Percentiles rank a stretch among this genome's conserved stretches.
Evolutionary conservation across 1,284 basidiomycete genomes (phyloP).

Genomic region (Clitocybe nebularis): DNA sequence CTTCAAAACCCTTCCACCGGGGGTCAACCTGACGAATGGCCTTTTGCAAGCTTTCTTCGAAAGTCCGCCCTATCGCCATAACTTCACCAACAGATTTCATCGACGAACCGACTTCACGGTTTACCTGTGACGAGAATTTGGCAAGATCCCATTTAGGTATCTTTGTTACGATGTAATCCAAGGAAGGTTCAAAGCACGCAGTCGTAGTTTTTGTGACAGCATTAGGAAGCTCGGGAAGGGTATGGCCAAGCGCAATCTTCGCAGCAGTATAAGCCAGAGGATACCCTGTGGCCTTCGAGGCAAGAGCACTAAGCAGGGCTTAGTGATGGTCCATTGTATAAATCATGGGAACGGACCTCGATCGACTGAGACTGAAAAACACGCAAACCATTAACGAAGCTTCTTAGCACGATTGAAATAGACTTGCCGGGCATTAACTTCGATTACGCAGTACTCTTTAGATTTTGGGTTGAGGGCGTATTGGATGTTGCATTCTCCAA

Average conservation of each 20-base stretch:
- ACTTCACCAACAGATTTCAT: conserved; percentile 99
- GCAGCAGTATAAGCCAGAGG: conserved; percentile 99
- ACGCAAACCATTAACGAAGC: conserved; percentile 5
- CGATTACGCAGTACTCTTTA: conserved; percentile 96
- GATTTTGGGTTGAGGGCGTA: conserved; percentile 95
- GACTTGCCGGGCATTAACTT: conserved; percentile 87
- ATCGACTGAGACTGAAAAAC: conserved; percentile 49
- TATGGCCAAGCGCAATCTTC: conserved; percentile 98
- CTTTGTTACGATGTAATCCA: conserved; percentile 99
- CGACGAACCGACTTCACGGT: conserved; percentile 92
- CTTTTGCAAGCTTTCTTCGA: conserved; percentile 98
- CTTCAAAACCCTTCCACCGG: conserved; percentile 79
- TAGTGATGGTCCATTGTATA: not conserved
- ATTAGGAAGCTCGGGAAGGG: conserved; percentile 96
- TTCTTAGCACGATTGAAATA: not conserved
- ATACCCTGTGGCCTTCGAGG: conserved; percentile 99
- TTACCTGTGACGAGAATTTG: conserved; percentile 93
- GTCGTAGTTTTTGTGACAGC: conserved; percentile 99
- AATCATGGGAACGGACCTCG: conserved; percentile 36
- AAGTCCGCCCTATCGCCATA: conserved; percentile 99
- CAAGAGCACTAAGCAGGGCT: conserved; percentile 65
- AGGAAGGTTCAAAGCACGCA: conserved; percentile 98
- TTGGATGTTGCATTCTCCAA: conserved; percentile 99
- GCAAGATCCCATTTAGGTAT: conserved; percentile 99
- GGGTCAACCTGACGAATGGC: conserved; percentile 98